Evolutionary conservation across 106 monocot species (phyloP).

Genomic region (Hemerocallis citrina): DNA sequence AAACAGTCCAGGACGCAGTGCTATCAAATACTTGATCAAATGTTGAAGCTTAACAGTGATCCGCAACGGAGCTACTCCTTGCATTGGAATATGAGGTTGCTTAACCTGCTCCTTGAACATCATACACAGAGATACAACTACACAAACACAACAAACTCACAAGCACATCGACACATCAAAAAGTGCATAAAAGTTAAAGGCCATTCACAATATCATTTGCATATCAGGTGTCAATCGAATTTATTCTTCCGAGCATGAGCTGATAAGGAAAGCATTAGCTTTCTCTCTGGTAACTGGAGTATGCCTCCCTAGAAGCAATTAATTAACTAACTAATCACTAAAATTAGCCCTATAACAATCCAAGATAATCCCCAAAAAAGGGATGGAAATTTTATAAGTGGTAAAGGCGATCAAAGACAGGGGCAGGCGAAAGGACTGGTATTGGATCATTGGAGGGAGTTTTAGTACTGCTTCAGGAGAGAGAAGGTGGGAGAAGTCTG

Average conservation of each 20-base stretch:
- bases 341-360: too few relatives aligned
- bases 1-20: conserved; percentile 88
- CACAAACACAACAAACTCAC: too few relatives aligned
- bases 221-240: conserved; percentile 81
- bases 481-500: conserved; percentile 64
- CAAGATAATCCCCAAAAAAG: too few relatives aligned
- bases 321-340: too few relatives aligned
- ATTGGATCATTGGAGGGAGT: conserved; percentile 49
- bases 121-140: conserved; percentile 81
- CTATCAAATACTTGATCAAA: conserved; percentile 67
- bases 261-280: conserved; percentile 43
- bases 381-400: too few relatives aligned
- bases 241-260: conserved; percentile 58
- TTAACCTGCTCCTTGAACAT: conserved; percentile 79
- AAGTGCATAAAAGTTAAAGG: too few relatives aligned
- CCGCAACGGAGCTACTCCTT: conserved; percentile 70
- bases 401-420: conserved; percentile 52
- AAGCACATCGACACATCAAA: too few relatives aligned
- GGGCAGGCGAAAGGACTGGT: conserved; percentile 32
- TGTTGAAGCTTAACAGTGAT: conserved; percentile 71
- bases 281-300: conserved; percentile 43
- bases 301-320: conserved; percentile 93
- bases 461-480: conserved; percentile 74
- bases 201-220: conserved; percentile 35
- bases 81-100: conserved; percentile 56